Evolutionary conservation across 192 early-diverging fungal genomes (phyloP).

Genomic region (Coemansia sp.): DNA sequence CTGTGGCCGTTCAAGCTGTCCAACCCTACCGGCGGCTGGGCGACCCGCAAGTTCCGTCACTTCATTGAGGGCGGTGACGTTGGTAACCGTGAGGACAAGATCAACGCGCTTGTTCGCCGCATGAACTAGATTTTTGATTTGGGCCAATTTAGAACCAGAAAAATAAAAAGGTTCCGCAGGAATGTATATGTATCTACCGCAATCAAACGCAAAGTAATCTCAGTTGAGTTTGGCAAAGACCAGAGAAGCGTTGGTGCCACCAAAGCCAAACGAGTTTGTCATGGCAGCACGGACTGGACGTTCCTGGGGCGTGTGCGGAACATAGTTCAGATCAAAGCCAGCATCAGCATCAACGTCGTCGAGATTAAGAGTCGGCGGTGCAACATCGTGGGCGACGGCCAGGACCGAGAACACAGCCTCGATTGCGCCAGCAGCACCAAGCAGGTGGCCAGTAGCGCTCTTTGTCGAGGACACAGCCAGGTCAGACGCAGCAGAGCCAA

Average conservation of each 20-base stretch:
- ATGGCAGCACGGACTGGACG: conserved; percentile 66
- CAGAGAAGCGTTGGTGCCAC: conserved; percentile 30
- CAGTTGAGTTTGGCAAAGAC: conserved; percentile 56
- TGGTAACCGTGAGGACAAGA: conserved; percentile 95
- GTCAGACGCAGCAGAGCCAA: conserved; percentile 41
- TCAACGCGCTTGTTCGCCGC: conserved; percentile 93
- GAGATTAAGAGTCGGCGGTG: conserved; percentile 87
- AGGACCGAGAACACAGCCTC: conserved; percentile 90
- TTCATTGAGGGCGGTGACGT: conserved; percentile 98
- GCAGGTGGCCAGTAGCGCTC: conserved; percentile 86
- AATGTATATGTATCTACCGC: background rate
- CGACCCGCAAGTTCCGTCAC: conserved; percentile 89
- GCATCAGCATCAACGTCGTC: conserved; percentile 43
- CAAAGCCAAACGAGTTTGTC: conserved; percentile 24
- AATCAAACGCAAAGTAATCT: background rate
- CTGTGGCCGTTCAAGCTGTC: conserved; percentile 99
- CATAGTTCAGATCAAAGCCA: conserved; percentile 83
- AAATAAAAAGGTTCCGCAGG: background rate
- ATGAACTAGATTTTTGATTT: conserved; percentile 77
- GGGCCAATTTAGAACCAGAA: background rate
- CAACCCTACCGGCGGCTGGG: conserved; percentile 96
- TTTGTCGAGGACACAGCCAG: conserved; percentile 88
- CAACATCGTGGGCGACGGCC: conserved; percentile 64
- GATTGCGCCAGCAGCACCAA: conserved; percentile 93
- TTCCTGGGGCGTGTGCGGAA: conserved; percentile 67